phyloP scores from a whole-genome alignment of 441 rosid genomes.

The Macaranga tanarius region DNA sequence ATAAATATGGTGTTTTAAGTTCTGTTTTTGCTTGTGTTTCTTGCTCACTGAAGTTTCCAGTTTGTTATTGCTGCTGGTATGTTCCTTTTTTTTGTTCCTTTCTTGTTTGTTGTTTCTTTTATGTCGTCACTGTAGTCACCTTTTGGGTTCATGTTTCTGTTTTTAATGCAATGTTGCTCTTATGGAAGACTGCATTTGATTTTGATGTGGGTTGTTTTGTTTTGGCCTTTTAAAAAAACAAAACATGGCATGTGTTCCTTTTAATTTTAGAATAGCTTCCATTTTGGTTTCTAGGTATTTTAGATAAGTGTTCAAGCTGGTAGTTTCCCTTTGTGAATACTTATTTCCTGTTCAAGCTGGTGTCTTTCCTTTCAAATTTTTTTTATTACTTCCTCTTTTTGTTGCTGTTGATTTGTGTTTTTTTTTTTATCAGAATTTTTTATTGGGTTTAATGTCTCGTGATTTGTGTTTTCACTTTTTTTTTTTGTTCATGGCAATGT shows the following conservation, averaged over 20 bases:
- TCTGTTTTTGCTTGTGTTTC: slow-evolving; percentile 13
- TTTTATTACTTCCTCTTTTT: background rate
- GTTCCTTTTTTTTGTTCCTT: slow-evolving; percentile 6
- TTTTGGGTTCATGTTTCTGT: background rate
- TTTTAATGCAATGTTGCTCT: background rate
- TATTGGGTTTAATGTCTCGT: background rate
- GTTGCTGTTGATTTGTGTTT: background rate
- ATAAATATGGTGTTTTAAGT: slow-evolving; percentile 17
- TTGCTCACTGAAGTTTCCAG: background rate
- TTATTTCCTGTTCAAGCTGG: background rate
- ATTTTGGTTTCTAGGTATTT: background rate
- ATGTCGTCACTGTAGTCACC: background rate
- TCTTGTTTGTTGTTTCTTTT: background rate
- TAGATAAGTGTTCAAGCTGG: background rate
- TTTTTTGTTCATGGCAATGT: slow-evolving; percentile 21
- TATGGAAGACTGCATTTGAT: background rate
- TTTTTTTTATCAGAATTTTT: background rate
- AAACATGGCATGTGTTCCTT: background rate
- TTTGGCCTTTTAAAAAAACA: background rate
- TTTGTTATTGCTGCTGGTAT: background rate
- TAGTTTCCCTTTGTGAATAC: background rate
- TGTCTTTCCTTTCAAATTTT: background rate
- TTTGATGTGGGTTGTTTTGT: background rate
- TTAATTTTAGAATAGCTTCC: background rate
- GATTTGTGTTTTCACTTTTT: slow-evolving; percentile 8